Evolutionary conservation across 768 basidiomycete genomes (phyloP).

Genomic region (Porphyrellus cyaneotinctus): DNA sequence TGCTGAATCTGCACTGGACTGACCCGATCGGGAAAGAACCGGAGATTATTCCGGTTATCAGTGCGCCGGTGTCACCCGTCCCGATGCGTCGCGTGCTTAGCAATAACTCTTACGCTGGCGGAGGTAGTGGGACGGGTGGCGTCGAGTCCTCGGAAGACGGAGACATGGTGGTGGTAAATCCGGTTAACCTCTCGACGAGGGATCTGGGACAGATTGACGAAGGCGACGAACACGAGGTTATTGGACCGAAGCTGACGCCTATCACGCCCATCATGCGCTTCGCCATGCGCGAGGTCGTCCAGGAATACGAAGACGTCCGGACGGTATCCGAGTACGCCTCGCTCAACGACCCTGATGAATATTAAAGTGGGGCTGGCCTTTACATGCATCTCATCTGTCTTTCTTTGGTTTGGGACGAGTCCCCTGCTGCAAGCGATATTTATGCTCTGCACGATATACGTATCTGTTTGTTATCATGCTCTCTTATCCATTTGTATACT

Average conservation of each 20-base stretch:
- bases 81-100: slow-evolving; percentile 30
- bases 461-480: not conserved
- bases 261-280: slow-evolving; percentile 77
- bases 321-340: slow-evolving; percentile 79
- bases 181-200: slow-evolving; percentile 36
- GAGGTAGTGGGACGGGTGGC: slow-evolving; percentile 42
- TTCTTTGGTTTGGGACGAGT: not conserved
- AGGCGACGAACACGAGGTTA: slow-evolving; percentile 49
- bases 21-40: slow-evolving; percentile 60
- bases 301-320: slow-evolving; percentile 75
- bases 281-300: slow-evolving; percentile 80
- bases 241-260: slow-evolving; percentile 74
- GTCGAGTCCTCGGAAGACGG: slow-evolving; percentile 39
- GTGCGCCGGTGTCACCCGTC: slow-evolving; percentile 23
- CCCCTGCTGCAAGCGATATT: slow-evolving; percentile 1
- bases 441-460: slow-evolving; percentile 7
- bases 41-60: slow-evolving; percentile 26
- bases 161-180: slow-evolving; percentile 45
- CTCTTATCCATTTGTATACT: slow-evolving; percentile 5
- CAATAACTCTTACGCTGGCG: slow-evolving; percentile 24
- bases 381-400: not conserved
- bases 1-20: slow-evolving; percentile 75
- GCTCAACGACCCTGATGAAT: slow-evolving; percentile 65
- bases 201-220: slow-evolving; percentile 46
- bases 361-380: slow-evolving; percentile 34